These are phyloP conservation scores for Colletotrichum sp. DNA, from an alignment of 2,329 filamentous ascomycete genomes.

Conservation along the genomic window DNA sequence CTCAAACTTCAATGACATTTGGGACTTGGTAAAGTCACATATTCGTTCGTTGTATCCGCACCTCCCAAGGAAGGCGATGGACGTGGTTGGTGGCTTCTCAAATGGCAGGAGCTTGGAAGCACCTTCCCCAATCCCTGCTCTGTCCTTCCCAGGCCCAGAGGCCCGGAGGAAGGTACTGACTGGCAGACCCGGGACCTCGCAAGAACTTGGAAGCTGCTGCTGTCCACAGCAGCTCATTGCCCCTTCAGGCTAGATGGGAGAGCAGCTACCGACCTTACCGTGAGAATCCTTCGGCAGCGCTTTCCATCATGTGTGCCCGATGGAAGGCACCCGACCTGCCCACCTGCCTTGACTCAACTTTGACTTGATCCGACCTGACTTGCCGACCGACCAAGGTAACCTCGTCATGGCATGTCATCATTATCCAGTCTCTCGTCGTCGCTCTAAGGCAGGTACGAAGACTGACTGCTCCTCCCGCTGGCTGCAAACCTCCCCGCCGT, in stretches of 20 bases:
- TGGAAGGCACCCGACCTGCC: background rate
- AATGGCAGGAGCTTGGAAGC: background rate
- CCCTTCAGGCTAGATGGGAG: background rate
- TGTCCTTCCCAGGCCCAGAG: background rate
- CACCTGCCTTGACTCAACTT: background rate
- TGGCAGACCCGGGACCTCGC: background rate
- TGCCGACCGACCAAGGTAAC: background rate
- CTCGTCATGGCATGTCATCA: slow-evolving; percentile 10
- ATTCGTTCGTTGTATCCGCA: background rate
- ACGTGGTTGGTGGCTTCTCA: background rate
- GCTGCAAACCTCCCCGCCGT: slow-evolving; percentile 1
- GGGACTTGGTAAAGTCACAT: background rate
- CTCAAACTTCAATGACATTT: background rate
- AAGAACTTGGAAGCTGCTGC: background rate
- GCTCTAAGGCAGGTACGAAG: background rate
- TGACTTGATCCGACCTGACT: background rate
- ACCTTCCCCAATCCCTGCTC: background rate
- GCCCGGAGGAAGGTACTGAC: background rate
- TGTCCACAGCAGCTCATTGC: slow-evolving; percentile 4
- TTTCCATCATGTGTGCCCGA: background rate
- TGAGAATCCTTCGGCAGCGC: background rate
- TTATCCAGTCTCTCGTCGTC: slow-evolving; percentile 8
- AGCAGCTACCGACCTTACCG: background rate
- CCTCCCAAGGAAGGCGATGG: background rate
- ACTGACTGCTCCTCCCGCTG: background rate